Conservation (phyloP, 805 yeast species). For the Cyberlindnera galapagoensis region DNA sequence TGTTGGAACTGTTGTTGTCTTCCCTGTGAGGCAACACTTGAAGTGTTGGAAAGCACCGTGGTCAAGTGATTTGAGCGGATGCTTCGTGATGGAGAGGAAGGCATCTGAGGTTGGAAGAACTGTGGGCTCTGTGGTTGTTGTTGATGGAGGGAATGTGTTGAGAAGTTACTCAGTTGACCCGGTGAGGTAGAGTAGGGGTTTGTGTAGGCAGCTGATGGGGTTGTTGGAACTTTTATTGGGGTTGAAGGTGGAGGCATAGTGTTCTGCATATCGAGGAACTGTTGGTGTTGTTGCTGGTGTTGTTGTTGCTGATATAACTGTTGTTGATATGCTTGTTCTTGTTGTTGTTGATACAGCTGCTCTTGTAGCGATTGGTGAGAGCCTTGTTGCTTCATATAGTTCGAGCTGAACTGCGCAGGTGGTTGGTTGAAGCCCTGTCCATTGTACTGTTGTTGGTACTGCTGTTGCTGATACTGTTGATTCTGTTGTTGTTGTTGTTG, state of each 20-base stretch:
- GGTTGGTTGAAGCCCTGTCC: slow-evolving; percentile 28
- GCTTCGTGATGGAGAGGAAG: slow-evolving; percentile 28
- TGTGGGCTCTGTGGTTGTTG: slow-evolving; percentile 23
- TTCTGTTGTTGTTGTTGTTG: slow-evolving; percentile 12
- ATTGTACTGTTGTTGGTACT: slow-evolving; percentile 7
- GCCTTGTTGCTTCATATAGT: slow-evolving; percentile 32
- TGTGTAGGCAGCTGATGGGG: slow-evolving; percentile 13
- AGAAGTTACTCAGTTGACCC: slow-evolving; percentile 17
- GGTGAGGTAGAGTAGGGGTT: slow-evolving; percentile 19
- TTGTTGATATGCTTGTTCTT: slow-evolving; percentile 10
- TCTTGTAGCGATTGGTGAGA: slow-evolving; percentile 34
- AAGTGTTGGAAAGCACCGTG: slow-evolving; percentile 20
- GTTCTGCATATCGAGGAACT: slow-evolving; percentile 22
- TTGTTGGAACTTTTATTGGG: slow-evolving; percentile 17
- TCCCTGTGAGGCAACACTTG: slow-evolving; percentile 17
- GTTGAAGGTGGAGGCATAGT: slow-evolving; percentile 24
- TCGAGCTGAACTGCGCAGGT: slow-evolving; percentile 28
- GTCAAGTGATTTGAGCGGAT: slow-evolving; percentile 23
- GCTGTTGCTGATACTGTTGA: slow-evolving; percentile 7
- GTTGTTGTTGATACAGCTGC: slow-evolving; percentile 26
- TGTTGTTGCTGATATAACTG: slow-evolving; percentile 21
- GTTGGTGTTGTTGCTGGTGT: slow-evolving; percentile 23
- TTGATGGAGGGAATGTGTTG: slow-evolving; percentile 11
- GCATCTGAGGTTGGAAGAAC: slow-evolving; percentile 24
- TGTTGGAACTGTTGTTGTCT: slow-evolving; percentile 8